Conservation (phyloP, 139 green algal genomes). For the Medakamo hakoo region DNA sequence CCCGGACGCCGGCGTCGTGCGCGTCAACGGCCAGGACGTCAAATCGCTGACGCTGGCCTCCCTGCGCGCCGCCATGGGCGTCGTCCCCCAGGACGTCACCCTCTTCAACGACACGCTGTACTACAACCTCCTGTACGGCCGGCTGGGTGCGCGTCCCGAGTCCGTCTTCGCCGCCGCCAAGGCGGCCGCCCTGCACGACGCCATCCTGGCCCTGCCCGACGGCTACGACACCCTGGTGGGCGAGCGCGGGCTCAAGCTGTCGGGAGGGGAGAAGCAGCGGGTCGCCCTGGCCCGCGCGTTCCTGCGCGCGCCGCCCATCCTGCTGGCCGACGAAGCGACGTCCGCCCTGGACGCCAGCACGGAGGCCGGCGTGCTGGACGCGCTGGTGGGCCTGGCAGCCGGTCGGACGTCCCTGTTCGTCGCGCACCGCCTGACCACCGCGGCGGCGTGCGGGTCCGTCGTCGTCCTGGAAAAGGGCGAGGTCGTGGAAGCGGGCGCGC, state of each 20-base stretch:
- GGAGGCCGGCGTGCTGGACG: constrained; percentile 32
- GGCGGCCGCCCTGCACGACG: constrained; percentile 66
- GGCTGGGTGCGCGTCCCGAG: constrained; percentile 24
- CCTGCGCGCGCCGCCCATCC: constrained; percentile 47
- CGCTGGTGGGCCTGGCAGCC: constrained; percentile 19
- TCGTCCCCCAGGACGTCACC: constrained; percentile 66
- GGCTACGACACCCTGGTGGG: constrained; percentile 84
- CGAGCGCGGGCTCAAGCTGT: constrained; percentile 84
- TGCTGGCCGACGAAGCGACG: constrained; percentile 91
- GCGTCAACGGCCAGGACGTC: constrained; percentile 59
- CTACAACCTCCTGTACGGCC: constrained; percentile 80
- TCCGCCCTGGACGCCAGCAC: constrained; percentile 71
- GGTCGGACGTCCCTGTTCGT: constrained; percentile 88
- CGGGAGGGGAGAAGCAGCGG: constrained; percentile 87
- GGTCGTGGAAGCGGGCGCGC: constrained; percentile 64
- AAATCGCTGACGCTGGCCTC: constrained; percentile 44
- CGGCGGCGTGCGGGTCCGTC: constrained; percentile 74
- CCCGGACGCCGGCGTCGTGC: constrained; percentile 40
- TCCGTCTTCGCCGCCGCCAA: constrained; percentile 36
- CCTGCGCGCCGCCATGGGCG: constrained; percentile 31
- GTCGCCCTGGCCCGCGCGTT: constrained; percentile 78
- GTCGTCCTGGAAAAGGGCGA: constrained; percentile 66
- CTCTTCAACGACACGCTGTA: constrained; percentile 94
- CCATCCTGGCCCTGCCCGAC: constrained; percentile 73
- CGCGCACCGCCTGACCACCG: constrained; percentile 86